Conservation (phyloP, 305 asterid species). For the Fraxinus angustifolia region DNA sequence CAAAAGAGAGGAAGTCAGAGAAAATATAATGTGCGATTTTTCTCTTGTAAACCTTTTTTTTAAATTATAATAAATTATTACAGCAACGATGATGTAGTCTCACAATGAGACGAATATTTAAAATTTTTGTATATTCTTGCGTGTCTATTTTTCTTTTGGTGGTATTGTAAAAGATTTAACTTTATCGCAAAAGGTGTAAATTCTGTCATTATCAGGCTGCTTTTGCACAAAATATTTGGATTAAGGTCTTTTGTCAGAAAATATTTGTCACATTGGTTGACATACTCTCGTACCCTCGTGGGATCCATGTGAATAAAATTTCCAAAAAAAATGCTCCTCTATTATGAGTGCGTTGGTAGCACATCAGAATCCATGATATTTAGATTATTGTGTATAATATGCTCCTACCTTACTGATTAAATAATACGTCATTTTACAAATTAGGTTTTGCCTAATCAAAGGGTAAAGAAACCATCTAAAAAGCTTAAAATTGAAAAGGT, state of each 20-base stretch:
- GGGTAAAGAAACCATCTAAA: background rate
- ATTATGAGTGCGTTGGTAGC: too few species aligned
- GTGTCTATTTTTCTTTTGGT: background rate
- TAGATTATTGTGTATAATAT: background rate
- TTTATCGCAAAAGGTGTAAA: background rate
- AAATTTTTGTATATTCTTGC: too few species aligned
- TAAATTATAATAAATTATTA: too few species aligned
- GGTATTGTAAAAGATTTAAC: background rate
- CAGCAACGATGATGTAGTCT: too few species aligned
- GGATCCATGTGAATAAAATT: too few species aligned
- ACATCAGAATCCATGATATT: too few species aligned
- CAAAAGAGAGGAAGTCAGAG: background rate
- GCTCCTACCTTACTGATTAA: background rate
- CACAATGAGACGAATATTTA: background rate
- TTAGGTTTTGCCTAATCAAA: background rate
- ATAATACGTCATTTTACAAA: background rate
- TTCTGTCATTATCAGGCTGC: background rate
- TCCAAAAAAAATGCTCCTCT: too few species aligned
- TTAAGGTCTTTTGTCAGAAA: too few species aligned
- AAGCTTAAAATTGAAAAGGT: background rate
- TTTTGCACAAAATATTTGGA: background rate
- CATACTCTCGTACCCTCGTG: too few species aligned
- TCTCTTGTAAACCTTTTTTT: background rate
- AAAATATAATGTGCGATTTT: background rate
- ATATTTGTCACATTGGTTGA: too few species aligned